Conservation (phyloP, 768 basidiomycete genomes). For the Hericium coralloides region DNA sequence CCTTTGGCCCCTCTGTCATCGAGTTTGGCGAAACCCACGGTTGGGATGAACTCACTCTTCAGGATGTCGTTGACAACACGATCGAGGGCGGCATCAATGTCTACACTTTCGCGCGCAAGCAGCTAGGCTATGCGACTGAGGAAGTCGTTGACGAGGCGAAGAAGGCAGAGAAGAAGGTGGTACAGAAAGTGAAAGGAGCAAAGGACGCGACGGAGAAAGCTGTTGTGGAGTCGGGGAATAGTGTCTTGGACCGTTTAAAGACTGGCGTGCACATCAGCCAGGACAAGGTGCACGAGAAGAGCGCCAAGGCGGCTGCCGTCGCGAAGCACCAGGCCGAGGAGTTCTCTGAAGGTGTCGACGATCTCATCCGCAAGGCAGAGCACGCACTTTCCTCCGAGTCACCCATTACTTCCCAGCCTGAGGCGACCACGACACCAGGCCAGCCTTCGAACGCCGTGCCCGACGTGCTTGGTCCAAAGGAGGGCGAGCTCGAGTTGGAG, state of each 20-base stretch:
- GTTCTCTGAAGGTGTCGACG: constrained; percentile 55
- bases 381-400: constrained; percentile 49
- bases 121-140: constrained; percentile 30
- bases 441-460: constrained; percentile 18
- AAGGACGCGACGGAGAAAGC: constrained; percentile 32
- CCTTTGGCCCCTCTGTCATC: constrained; percentile 66
- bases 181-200: background rate
- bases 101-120: constrained; percentile 44
- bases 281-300: constrained; percentile 21
- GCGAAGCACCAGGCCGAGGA: constrained; percentile 37
- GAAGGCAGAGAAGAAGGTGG: background rate
- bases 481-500: constrained; percentile 11
- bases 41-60: constrained; percentile 69
- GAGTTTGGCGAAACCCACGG: constrained; percentile 73
- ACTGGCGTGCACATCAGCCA: constrained; percentile 34
- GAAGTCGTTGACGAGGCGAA: constrained; percentile 1
- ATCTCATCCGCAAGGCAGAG: constrained; percentile 66
- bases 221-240: constrained; percentile 36
- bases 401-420: constrained; percentile 12
- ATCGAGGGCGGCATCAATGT: constrained; percentile 38
- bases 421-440: constrained; percentile 16
- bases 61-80: constrained; percentile 45
- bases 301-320: constrained; percentile 31
- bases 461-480: constrained; percentile 19
- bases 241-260: constrained; percentile 37